Conservation (phyloP, 2,329 filamentous ascomycete species). For the Pezicula carpinea region DNA sequence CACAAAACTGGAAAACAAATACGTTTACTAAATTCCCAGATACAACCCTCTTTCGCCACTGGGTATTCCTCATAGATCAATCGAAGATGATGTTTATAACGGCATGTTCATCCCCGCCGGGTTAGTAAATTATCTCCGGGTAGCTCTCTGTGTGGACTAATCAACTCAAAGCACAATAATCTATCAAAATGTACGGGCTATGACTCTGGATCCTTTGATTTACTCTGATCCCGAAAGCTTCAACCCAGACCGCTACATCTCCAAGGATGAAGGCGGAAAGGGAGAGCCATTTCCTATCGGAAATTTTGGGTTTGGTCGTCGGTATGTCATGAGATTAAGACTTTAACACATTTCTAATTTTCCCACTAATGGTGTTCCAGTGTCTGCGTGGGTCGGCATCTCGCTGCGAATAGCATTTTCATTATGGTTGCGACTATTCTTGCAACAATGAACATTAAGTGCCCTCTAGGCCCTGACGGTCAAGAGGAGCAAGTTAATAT, state of each 20-base stretch:
- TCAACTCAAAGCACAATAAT: constrained; percentile 31
- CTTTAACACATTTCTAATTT: not conserved
- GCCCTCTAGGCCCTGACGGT: no score
- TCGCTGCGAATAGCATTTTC: no score
- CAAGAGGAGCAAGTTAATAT: not conserved
- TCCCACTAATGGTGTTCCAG: not conserved
- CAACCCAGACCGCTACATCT: constrained; percentile 40
- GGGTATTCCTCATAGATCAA: constrained; percentile 49
- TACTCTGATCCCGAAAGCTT: constrained; percentile 40
- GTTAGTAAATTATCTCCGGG: no score
- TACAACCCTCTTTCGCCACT: constrained; percentile 34
- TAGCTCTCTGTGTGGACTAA: no score
- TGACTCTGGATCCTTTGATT: constrained; percentile 43
- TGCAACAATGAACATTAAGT: no score
- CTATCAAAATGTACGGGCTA: constrained; percentile 46
- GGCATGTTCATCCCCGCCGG: constrained; percentile 53
- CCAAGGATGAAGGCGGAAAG: constrained; percentile 22
- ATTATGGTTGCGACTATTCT: no score
- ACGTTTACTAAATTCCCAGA: not conserved
- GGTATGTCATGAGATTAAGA: not conserved
- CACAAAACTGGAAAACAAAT: not conserved
- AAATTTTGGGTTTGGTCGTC: not conserved
- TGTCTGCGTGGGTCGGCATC: not conserved
- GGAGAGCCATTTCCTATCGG: not conserved
- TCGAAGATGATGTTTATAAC: constrained; percentile 51